phyloP scores from a whole-genome alignment of 257 asterid species.

The Primulina tabacum region DNA sequence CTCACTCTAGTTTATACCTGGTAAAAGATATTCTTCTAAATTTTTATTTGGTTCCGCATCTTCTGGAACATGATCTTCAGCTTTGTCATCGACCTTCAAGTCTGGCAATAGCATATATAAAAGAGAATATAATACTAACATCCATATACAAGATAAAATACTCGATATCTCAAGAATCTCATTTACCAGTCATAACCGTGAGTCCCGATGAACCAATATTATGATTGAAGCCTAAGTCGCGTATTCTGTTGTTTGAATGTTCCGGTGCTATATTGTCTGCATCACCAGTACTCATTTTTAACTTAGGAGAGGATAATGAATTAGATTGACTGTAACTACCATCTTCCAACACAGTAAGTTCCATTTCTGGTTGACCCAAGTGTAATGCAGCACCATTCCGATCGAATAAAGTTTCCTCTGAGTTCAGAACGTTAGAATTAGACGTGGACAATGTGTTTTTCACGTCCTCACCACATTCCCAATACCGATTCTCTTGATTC shows the following conservation, averaged over 20 bases:
- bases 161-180: slow-evolving; percentile 24
- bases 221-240: slow-evolving; percentile 45
- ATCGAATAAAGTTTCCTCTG: slow-evolving; percentile 30
- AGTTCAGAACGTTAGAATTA: slow-evolving; percentile 29
- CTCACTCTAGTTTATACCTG: slow-evolving; percentile 42
- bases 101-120: slow-evolving; percentile 28
- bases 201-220: slow-evolving; percentile 39
- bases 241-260: slow-evolving; percentile 29
- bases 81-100: slow-evolving; percentile 27
- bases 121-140: slow-evolving; percentile 19
- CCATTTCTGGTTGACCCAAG: slow-evolving; percentile 33
- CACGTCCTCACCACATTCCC: slow-evolving; percentile 28
- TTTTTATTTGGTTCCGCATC: slow-evolving; percentile 32
- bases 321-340: slow-evolving; percentile 28
- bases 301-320: slow-evolving; percentile 31
- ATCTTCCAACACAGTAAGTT: slow-evolving; percentile 34
- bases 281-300: slow-evolving; percentile 35
- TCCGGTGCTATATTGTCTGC: slow-evolving; percentile 24
- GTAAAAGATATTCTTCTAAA: slow-evolving; percentile 34
- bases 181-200: slow-evolving; percentile 46
- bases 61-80: slow-evolving; percentile 41
- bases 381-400: slow-evolving; percentile 31
- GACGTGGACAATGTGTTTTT: slow-evolving; percentile 33
- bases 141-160: slow-evolving; percentile 17
- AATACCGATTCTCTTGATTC: slow-evolving; percentile 36